Evolutionary conservation across 768 basidiomycete species (phyloP), one percentile per base, ranked within the genome.

Genomic region (Rhodotorula kratochvilovae): DNA sequence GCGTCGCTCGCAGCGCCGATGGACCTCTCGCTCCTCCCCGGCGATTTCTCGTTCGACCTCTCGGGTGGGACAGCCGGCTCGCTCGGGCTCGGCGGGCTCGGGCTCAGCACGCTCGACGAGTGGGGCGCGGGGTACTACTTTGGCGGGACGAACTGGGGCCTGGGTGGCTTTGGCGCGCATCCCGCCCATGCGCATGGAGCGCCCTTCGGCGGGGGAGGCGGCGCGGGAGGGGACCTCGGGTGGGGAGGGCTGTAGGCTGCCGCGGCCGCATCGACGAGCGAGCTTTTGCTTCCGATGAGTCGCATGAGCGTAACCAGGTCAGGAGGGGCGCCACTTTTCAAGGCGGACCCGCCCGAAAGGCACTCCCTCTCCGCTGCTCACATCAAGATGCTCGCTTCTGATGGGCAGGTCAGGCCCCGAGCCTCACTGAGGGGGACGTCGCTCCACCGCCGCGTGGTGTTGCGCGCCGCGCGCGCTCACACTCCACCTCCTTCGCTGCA

Each of bases 21-120:
- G 5, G 48, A 50, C 25, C 27, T 31, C 25, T 55, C 46, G 33
- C 31, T 65, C 55, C 25, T 65, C 33, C 55, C 50, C 21, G 23
- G 55, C 55, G 63, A 51, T 29, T 51, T 51, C 27, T 35, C 48
- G 16, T 66, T 66, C 64, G 64, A 66, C 55, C 56, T 66, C 23
- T 45, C 64, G 12, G 35, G 23, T 45, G 46, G 31, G n/a, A 10
- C 39, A 5, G 23, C 27, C 19, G 43, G 39, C 43, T 7, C 15
- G 12, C 59, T 43, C 45, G 63, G 63, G 8, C 33, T 56, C 13
- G 45, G 63, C 27, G 56, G 64, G 36, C 57, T 63, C 53, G 62
- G 62, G 8, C 51, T 63, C n/a, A 19, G 39, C 29, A 51, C 56
- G 45, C 64, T 66, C 53, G 63, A 64, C 55, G 64, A 66, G 29